Percentiles rank a stretch among this genome's conserved stretches.
These are phyloP conservation scores for Pythium phragmitis DNA, from an alignment of 352 stramenopile genomes.

Conservation along the genomic window DNA sequence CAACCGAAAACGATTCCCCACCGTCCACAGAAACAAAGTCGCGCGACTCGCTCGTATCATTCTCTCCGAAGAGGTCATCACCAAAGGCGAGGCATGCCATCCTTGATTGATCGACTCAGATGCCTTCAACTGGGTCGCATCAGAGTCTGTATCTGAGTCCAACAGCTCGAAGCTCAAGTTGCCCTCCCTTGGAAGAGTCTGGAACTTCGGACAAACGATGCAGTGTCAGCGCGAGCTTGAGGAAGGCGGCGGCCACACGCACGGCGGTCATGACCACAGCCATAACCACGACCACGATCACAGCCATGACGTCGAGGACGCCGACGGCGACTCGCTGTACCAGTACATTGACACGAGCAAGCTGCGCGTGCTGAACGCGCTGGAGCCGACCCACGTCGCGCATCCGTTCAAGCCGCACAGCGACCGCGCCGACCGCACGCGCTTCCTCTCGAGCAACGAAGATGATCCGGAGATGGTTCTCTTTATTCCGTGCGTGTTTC, in stretches of 20 bases:
- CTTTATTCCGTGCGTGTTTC: conserved; percentile 56
- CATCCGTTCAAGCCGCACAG: conserved; percentile 85
- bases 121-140: not conserved
- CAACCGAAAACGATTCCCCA: conserved; percentile 60
- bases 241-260: conserved; percentile 38
- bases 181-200: conserved; percentile 9
- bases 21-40: conserved; percentile 34
- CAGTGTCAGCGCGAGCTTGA: conserved; percentile 68
- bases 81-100: conserved; percentile 6
- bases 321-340: conserved; percentile 77
- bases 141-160: not conserved
- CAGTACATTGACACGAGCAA: conserved; percentile 88
- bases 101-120: not conserved
- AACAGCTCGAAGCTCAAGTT: not conserved
- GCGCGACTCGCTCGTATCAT: conserved; percentile 3
- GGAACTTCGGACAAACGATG: conserved; percentile 14
- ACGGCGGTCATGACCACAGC: conserved; percentile 48
- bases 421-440: conserved; percentile 62
- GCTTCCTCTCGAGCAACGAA: conserved; percentile 73
- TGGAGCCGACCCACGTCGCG: conserved; percentile 51
- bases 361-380: conserved; percentile 74
- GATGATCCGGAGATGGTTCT: conserved; percentile 85
- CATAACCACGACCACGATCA: conserved; percentile 63
- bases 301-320: conserved; percentile 67
- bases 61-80: conserved; percentile 37